phyloP scores from a whole-genome alignment of 2,329 filamentous ascomycete genomes.

The Aspergillus transmontanensis region DNA sequence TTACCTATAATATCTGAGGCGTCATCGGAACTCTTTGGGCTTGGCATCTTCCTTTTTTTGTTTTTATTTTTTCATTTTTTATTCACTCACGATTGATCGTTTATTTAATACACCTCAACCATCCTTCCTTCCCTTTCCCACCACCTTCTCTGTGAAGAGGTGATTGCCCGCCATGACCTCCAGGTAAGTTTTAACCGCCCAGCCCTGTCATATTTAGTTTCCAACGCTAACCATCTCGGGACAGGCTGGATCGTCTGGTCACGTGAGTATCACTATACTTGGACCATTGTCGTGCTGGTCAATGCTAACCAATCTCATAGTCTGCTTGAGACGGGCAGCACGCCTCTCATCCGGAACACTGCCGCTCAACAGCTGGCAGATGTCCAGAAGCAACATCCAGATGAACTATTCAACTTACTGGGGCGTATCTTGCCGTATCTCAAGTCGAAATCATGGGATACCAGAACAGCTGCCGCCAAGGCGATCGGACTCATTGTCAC shows the following conservation, averaged over 20 bases:
- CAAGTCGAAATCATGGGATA: constrained; percentile 95
- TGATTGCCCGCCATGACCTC: constrained; percentile 43
- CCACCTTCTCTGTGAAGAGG: constrained; percentile 26
- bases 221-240: constrained; percentile 35
- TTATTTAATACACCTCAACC: neutral
- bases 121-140: neutral
- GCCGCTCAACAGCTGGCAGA: constrained; percentile 96
- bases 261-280: constrained; percentile 65
- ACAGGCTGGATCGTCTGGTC: constrained; percentile 79
- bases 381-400: constrained; percentile 96
- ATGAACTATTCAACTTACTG: constrained; percentile 94
- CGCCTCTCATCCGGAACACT: constrained; percentile 91
- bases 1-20: neutral
- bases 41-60: neutral
- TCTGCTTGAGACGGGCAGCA: constrained; percentile 95
- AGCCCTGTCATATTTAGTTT: constrained; percentile 26
- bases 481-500: constrained; percentile 92
- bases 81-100: neutral
- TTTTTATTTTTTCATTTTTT: neutral
- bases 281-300: neutral
- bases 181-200: constrained; percentile 37
- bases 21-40: constrained; percentile 4
- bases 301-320: constrained; percentile 52
- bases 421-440: constrained; percentile 94
- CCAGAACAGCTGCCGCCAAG: constrained; percentile 86